phyloP scores from a whole-genome alignment of 2,329 filamentous ascomycete genomes.

The Cercospora brassicicola region DNA sequence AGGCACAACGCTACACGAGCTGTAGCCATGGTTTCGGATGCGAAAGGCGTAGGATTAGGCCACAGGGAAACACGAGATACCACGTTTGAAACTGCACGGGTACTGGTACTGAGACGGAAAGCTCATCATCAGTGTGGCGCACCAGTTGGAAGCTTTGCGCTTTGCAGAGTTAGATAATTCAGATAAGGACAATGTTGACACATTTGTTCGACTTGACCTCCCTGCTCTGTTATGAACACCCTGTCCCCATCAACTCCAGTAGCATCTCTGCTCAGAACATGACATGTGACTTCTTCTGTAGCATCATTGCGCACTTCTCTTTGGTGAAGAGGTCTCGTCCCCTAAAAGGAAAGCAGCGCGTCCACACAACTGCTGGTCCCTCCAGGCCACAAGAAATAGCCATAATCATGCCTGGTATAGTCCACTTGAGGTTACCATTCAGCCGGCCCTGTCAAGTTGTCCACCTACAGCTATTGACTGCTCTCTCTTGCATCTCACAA shows the following conservation, averaged over 20 bases:
- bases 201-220: background rate
- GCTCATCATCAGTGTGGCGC: background rate
- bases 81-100: background rate
- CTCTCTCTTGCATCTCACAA: conserved; percentile 2
- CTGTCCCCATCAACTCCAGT: background rate
- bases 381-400: background rate
- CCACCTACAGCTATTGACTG: background rate
- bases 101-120: background rate
- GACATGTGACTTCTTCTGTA: too few species aligned
- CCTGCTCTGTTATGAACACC: background rate
- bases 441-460: background rate
- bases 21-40: background rate
- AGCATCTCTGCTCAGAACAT: background rate
- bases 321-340: too few species aligned
- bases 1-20: background rate
- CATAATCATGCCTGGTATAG: background rate
- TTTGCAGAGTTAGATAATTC: background rate
- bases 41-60: background rate
- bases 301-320: too few species aligned
- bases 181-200: background rate
- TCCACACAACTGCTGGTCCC: background rate
- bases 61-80: background rate
- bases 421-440: background rate
- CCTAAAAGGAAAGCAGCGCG: too few species aligned
- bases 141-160: background rate